Evolutionary conservation across 257 asterid species (phyloP), one percentile per base, ranked within the genome.

Genomic region (Solanum etuberosum): DNA sequence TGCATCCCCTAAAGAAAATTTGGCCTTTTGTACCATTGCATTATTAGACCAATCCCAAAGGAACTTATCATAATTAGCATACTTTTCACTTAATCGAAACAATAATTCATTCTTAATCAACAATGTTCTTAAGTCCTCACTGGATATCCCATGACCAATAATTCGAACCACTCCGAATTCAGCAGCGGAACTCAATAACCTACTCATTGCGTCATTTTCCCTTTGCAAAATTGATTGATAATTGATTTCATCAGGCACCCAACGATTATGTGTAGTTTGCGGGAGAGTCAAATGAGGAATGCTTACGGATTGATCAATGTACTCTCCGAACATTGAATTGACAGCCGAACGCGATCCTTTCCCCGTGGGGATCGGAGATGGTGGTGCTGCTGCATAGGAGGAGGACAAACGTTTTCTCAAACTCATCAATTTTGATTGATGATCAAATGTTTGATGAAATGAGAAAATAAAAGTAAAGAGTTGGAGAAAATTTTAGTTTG

Each of bases 261-360:
- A 83, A 42, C 63, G 86, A 32, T 54, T 88, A 32, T 46, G 89
- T 29, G 70, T 83, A 68, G 86, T 86, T 42, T 86, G 86, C 2
- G 94, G 94, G 83, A 94, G 96, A 43, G 38, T 85, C 38, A 95
- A 89, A 31, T 87, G 87, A 4, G 97, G 98, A 63, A 92, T 89
- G n/a, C 42, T 85, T 25, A 37, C 13, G 14, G 91, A 81, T 25
- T 76, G 88, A 32, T 91, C 85, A 32, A 90, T 85, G 78, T 71
- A 83, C 37, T 88, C 85, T 42, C 88, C 87, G 13, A 88, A 82
- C 2, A 42, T 32, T 21, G 89, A 68, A 57, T 86, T 81, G 34
- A 63, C 87, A 1, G 90, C 90, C 5, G 88, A 88, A 38, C 90
- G 87, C 13, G 88, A 86, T 1, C 90, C 90, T 83, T 83, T 83